phyloP scores from a whole-genome alignment of 1,139 yeast genomes.

The Scheffersomyces parashehatae region DNA sequence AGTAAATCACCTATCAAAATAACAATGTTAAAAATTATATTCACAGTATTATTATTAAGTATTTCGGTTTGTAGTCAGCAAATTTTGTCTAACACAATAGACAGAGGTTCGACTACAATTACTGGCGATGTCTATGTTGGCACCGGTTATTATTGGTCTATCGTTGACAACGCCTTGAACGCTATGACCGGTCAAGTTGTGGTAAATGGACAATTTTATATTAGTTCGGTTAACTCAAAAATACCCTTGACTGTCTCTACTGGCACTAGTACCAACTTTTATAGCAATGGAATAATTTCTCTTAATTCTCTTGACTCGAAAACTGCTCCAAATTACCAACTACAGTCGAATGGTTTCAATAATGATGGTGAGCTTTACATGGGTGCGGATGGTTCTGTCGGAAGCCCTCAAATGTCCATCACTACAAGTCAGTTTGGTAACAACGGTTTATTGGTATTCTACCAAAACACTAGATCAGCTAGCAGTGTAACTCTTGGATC shows the following conservation, averaged over 20 bases:
- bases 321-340: conserved; percentile 7
- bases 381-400: conserved; percentile 10
- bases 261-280: conserved; percentile 11
- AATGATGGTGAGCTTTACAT: conserved; percentile 13
- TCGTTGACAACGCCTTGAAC: conserved; percentile 12
- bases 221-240: conserved; percentile 7
- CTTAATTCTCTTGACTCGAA: conserved; percentile 10
- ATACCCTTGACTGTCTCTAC: conserved; percentile 9
- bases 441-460: conserved; percentile 13
- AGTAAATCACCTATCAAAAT: no score
- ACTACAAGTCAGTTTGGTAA: conserved; percentile 13
- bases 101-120: no score
- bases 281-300: conserved; percentile 11
- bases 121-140: conserved; percentile 12
- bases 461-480: conserved; percentile 8
- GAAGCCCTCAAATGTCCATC: conserved; percentile 10
- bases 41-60: no score
- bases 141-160: conserved; percentile 12
- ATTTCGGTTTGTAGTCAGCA: no score
- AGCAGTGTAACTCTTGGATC: conserved; percentile 10
- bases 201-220: conserved; percentile 19
- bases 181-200: conserved; percentile 11
- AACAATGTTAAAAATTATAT: no score
- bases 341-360: conserved; percentile 9
- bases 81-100: no score